Conservation (phyloP, 805 yeast genomes). For the Saccharomycopsis microspora region DNA sequence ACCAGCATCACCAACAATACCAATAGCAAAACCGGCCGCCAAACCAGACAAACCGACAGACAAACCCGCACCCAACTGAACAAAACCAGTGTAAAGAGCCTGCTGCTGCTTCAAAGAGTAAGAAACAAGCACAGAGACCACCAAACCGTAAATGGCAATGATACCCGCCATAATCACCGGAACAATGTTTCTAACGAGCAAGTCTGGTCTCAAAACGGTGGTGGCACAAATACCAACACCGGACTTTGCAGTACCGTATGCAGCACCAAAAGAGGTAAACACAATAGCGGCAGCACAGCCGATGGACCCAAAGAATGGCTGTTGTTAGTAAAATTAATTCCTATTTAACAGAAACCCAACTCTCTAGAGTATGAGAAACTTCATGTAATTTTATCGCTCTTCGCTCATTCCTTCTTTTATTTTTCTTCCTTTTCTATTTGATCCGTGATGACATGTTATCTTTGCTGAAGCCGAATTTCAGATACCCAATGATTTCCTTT, state of each 20-base stretch:
- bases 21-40: constrained; percentile 94
- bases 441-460: too few species aligned
- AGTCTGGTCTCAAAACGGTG: constrained; percentile 94
- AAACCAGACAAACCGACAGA: constrained; percentile 95
- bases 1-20: constrained; percentile 90
- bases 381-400: too few species aligned
- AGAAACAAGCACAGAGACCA: constrained; percentile 89
- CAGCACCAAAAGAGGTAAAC: constrained; percentile 98
- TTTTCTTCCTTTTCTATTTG: too few species aligned
- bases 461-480: too few species aligned
- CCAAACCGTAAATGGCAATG: constrained; percentile 96
- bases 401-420: too few species aligned
- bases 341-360: too few species aligned
- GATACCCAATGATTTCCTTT: too few species aligned
- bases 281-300: constrained; percentile 99
- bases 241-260: constrained; percentile 97
- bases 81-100: constrained; percentile 93
- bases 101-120: constrained; percentile 82
- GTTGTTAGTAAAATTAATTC: too few species aligned
- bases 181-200: constrained; percentile 83
- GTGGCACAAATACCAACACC: constrained; percentile 99
- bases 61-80: constrained; percentile 95
- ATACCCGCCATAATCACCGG: constrained; percentile 99
- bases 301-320: constrained; percentile 96
- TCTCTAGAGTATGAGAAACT: too few species aligned